Base-by-base conservation (phyloP, 1,284 basidiomycete genomes). In the Termitomyces sp. region DNA sequence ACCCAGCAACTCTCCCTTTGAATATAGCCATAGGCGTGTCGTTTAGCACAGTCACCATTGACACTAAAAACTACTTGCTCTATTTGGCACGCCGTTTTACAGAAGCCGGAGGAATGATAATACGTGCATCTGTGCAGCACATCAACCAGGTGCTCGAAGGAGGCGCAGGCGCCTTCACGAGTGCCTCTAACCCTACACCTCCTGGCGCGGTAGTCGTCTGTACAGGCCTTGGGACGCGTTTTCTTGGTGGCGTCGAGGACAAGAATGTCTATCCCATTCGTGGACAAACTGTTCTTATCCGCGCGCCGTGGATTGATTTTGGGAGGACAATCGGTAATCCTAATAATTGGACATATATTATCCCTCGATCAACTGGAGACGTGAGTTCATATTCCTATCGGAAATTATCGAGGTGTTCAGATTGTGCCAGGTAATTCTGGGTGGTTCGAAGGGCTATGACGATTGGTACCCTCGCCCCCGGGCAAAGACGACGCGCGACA, bases 261-360 rank as follows among this genome's bases (percentile, higher is more conserved):
- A 73, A 76, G 51, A 70, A 73, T 15, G 78, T 94, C 21, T 84
- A 83, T 65, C 93, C 94, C 0, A 81, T 94, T 51, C 80, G 92
- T 41, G 94, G 94, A 0, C 94, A 97, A 70, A 94, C 91, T 0
- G 82, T 94, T 8, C 71, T 92, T 26, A 74, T 92, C 12, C 72
- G 81, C 52, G 88, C 91, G 0, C 92, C 92, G 1, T 82, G 68
- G 91, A 79, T 92, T 47, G 76, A 70, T 44, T 79, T 79, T 57
- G 88, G 87, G 13, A 72, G 77, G 56, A 83, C 84, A 0, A 67
- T 81, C 7, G 77, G 76, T 50, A 72, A 70, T 33, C 62, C 67
- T 3, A 71, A 75, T 15, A 79, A 80, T 0, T 80, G 78, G 70
- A 81, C 82, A 31, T 92, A 90, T 68, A 75, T 86, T 56, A 88